Conservation (phyloP, 2,329 filamentous ascomycete genomes). For the Aspergillus vadensis region DNA sequence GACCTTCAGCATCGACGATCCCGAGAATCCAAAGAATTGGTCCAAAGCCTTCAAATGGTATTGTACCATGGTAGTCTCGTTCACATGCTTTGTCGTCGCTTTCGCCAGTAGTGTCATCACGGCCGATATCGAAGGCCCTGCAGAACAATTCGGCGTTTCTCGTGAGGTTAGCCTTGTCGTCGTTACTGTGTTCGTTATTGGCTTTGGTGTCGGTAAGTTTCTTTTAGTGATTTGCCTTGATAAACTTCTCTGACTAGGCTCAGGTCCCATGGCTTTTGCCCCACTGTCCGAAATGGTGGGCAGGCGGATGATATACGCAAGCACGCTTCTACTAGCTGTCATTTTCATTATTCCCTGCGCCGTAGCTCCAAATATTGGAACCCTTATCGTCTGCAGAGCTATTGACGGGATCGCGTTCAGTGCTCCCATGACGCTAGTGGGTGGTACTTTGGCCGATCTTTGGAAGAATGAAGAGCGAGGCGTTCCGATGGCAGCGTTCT, state of each 20-base stretch:
- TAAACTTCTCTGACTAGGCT: slow-evolving; percentile 13
- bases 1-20: slow-evolving; percentile 70
- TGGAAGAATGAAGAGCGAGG: slow-evolving; percentile 82
- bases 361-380: slow-evolving; percentile 72
- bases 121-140: slow-evolving; percentile 68
- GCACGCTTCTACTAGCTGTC: slow-evolving; percentile 69
- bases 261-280: slow-evolving; percentile 75
- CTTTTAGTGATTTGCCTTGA: background rate
- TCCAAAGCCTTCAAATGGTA: slow-evolving; percentile 77
- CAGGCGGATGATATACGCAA: slow-evolving; percentile 68
- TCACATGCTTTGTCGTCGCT: slow-evolving; percentile 73
- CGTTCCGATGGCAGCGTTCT: slow-evolving; percentile 84
- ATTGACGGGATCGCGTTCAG: slow-evolving; percentile 84
- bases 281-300: slow-evolving; percentile 76
- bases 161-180: slow-evolving; percentile 71
- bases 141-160: slow-evolving; percentile 66
- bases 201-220: slow-evolving; percentile 70
- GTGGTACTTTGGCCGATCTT: slow-evolving; percentile 79
- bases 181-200: slow-evolving; percentile 76
- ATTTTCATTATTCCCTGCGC: slow-evolving; percentile 81
- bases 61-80: slow-evolving; percentile 79
- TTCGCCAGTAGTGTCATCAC: slow-evolving; percentile 76
- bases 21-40: slow-evolving; percentile 85
- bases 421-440: slow-evolving; percentile 82
- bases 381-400: slow-evolving; percentile 72